phyloP scores from a whole-genome alignment of 2,329 filamentous ascomycete genomes.

The Alternaria atra region DNA sequence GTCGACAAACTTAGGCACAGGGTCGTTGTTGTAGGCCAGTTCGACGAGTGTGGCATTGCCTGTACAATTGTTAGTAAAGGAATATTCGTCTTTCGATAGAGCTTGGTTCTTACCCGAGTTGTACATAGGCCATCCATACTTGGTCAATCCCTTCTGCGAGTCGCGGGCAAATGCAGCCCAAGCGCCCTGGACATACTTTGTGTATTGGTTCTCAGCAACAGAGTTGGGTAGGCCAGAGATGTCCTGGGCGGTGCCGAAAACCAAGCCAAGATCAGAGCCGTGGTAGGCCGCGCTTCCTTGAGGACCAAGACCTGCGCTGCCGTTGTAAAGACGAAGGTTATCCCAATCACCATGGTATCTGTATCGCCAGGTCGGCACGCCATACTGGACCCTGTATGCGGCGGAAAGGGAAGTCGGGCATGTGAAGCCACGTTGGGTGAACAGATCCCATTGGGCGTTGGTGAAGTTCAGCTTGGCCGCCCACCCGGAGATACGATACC shows the following conservation, averaged over 20 bases:
- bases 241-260: constrained; percentile 46
- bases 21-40: constrained; percentile 31
- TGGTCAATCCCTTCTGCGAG: constrained; percentile 38
- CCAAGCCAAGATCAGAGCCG: constrained; percentile 45
- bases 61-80: not conserved
- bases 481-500: constrained; percentile 39
- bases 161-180: constrained; percentile 49
- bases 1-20: constrained; percentile 28
- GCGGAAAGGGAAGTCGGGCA: constrained; percentile 33
- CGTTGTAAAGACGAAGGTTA: constrained; percentile 46
- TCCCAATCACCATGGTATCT: constrained; percentile 49
- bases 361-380: constrained; percentile 50
- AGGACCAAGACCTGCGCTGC: constrained; percentile 32
- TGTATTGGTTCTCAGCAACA: constrained; percentile 41
- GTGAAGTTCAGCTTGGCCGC: constrained; percentile 31
- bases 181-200: constrained; percentile 36
- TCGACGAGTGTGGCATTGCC: constrained; percentile 31
- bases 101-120: constrained; percentile 18
- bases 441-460: constrained; percentile 36
- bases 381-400: constrained; percentile 31
- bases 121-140: constrained; percentile 46
- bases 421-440: constrained; percentile 35
- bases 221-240: constrained; percentile 35
- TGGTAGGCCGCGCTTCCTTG: constrained; percentile 51
- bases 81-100: not conserved